A percentile compares a stretch with the other conserved stretches of the same genome.
phyloP scores from a whole-genome alignment of 73 alveolate species.

The Paramecium octaurelia region DNA sequence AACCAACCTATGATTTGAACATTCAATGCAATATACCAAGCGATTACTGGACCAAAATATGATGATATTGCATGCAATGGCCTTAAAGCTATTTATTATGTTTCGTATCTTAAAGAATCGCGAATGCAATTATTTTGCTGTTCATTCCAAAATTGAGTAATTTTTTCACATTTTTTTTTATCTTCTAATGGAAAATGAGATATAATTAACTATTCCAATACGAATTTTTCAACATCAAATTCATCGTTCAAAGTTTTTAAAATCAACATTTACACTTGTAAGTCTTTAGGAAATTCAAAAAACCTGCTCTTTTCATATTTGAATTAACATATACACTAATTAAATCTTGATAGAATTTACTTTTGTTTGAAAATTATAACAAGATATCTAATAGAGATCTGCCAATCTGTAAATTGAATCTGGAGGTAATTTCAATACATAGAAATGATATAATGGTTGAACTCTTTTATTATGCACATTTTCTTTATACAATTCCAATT shows the following conservation, averaged over 20 bases:
- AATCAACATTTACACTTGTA: neutral
- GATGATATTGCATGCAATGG: slow-evolving; percentile 41
- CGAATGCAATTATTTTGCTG: slow-evolving; percentile 16
- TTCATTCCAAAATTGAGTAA: slow-evolving; percentile 32
- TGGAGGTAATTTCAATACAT: slow-evolving; percentile 11
- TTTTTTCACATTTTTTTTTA: neutral
- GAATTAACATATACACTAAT: slow-evolving; percentile 18
- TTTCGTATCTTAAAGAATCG: slow-evolving; percentile 30
- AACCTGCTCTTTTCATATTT: neutral
- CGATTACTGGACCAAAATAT: slow-evolving; percentile 15
- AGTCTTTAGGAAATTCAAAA: slow-evolving; percentile 39
- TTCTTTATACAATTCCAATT: neutral
- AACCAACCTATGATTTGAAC: slow-evolving; percentile 31
- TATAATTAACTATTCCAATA: neutral
- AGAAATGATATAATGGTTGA: neutral
- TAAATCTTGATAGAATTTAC: neutral
- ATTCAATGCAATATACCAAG: slow-evolving; percentile 1
- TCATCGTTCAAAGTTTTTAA: slow-evolving; percentile 29
- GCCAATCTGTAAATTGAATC: slow-evolving; percentile 22
- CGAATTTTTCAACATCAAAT: slow-evolving; percentile 27
- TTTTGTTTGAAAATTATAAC: slow-evolving; percentile 25
- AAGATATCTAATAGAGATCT: neutral
- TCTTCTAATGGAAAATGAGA: slow-evolving; percentile 45
- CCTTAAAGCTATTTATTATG: slow-evolving; percentile 1
- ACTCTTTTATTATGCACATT: neutral